These are phyloP conservation scores for Umbelopsis sp. DNA, from an alignment of 192 early-diverging fungal genomes.

Conservation along the genomic window DNA sequence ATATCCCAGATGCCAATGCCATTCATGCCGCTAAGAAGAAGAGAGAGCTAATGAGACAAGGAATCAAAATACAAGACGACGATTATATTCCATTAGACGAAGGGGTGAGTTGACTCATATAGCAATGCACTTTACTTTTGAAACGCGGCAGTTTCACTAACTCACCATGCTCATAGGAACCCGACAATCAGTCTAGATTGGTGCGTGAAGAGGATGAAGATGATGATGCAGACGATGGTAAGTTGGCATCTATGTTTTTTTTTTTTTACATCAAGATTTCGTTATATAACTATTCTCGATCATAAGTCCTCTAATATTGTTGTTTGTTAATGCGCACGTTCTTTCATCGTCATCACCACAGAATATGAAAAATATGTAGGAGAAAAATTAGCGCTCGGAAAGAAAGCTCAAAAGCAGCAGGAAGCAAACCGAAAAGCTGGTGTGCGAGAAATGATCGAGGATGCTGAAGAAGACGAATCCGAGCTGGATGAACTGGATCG, in stretches of 20 bases:
- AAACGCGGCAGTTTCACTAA: background rate
- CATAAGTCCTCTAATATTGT: no score
- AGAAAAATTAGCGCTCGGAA: constrained; percentile 48
- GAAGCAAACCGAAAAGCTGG: constrained; percentile 38
- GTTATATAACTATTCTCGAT: no score
- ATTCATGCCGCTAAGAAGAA: constrained; percentile 59
- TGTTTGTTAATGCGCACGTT: no score
- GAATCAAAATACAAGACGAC: constrained; percentile 24
- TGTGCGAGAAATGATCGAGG: constrained; percentile 53
- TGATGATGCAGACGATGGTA: constrained; percentile 59
- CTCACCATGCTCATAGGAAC: background rate
- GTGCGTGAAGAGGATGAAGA: constrained; percentile 62
- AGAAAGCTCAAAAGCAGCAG: constrained; percentile 44
- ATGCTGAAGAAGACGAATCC: constrained; percentile 51
- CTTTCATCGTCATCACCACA: background rate
- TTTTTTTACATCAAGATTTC: no score
- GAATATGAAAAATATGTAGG: constrained; percentile 55
- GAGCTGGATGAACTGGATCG: constrained; percentile 52
- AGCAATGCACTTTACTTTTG: background rate
- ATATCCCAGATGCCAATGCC: constrained; percentile 51
- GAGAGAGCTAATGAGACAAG: constrained; percentile 50
- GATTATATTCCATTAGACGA: constrained; percentile 36
- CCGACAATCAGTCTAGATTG: constrained; percentile 37
- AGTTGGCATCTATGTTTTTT: background rate
- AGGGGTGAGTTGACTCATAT: constrained; percentile 5